Evolutionary conservation across 805 yeast genomes (phyloP), one percentile per base, ranked within the genome.

Genomic region (Maudiozyma pseudohumilis): DNA sequence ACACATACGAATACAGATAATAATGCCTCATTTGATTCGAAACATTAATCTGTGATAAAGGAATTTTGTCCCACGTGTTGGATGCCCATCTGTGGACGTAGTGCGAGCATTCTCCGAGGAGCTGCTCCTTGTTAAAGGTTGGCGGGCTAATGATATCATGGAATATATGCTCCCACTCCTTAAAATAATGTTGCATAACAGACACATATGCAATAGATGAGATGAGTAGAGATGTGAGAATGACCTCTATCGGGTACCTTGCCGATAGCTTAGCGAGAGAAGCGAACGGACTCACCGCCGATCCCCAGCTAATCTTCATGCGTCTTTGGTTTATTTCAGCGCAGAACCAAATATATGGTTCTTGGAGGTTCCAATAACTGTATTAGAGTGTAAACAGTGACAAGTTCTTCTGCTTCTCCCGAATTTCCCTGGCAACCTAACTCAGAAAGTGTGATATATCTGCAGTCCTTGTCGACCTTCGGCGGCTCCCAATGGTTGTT

Each of bases 181-280:
- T 69, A 34, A 72, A 63, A 56, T 78, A 80, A 41, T 77, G 77
- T 44, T 80, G 84, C 22, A 81, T 74, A 3, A 78, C 70, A 3
- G 88, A 71, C 41, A 88, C 68, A 56, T 88, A 89, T 6, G 89
- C 80, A 35, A 83, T 61, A 2, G 94, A 78, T 2, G 94, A 94
- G 30, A 85, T 55, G 33, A 88, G 61, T 12, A 92, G 70, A 5
- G 86, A 72, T 39, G 75, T 52, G 30, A 86, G 74, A 35, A 89
- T 76, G 36, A 86, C 73, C 59, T 88, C 96, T 46, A 89, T 83
- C 11, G 98, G 98, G 54, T 79, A 72, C 41, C 74, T 72, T 11
- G 95, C 92, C 34, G 89, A 75, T 13, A 69, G 54, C 38, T 57
- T 63, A 8, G 75, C 69, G 28, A 64, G 39, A 40, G 64, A 64